Evolutionary conservation across 768 basidiomycete genomes (phyloP).

Genomic region (Lactarius tabidus): DNA sequence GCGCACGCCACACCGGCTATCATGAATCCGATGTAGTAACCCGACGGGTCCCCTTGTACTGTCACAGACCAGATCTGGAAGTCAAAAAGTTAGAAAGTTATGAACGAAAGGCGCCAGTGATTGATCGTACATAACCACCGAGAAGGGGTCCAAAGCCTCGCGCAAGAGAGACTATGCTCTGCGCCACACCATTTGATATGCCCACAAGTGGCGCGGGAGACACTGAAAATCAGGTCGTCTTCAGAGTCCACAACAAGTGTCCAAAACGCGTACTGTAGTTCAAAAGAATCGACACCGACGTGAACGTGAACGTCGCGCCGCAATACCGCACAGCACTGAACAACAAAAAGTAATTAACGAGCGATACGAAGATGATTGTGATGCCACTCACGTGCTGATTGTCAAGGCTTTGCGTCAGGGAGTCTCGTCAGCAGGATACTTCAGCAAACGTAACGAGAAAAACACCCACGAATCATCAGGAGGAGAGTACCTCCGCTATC

Average conservation of each 20-base stretch:
- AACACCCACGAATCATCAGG: slow-evolving; percentile 70
- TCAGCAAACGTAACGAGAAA: not conserved
- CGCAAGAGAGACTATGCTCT: slow-evolving; percentile 91
- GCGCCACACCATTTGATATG: slow-evolving; percentile 92
- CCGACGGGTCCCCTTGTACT: slow-evolving; percentile 14
- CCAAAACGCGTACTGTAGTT: slow-evolving; percentile 61
- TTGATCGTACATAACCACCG: slow-evolving; percentile 65
- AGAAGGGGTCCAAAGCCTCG: slow-evolving; percentile 86
- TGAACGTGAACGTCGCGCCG: slow-evolving; percentile 86
- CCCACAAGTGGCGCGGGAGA: slow-evolving; percentile 87
- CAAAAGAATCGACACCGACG: slow-evolving; percentile 81
- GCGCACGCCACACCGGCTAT: slow-evolving; percentile 13
- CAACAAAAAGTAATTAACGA: not conserved
- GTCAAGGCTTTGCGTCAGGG: slow-evolving; percentile 49
- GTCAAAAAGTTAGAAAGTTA: not conserved
- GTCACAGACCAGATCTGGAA: slow-evolving; percentile 23
- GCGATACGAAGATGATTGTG: not conserved
- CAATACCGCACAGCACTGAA: slow-evolving; percentile 81
- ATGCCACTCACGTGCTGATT: slow-evolving; percentile 68
- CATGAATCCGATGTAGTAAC: slow-evolving; percentile 23
- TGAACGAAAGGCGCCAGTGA: slow-evolving; percentile 10
- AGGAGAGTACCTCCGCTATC: slow-evolving; percentile 67
- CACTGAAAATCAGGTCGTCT: slow-evolving; percentile 46
- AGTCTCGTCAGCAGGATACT: slow-evolving; percentile 15
- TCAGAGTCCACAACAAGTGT: not conserved